Conservation (phyloP, 306 rosid species). For the Vicia faba region DNA sequence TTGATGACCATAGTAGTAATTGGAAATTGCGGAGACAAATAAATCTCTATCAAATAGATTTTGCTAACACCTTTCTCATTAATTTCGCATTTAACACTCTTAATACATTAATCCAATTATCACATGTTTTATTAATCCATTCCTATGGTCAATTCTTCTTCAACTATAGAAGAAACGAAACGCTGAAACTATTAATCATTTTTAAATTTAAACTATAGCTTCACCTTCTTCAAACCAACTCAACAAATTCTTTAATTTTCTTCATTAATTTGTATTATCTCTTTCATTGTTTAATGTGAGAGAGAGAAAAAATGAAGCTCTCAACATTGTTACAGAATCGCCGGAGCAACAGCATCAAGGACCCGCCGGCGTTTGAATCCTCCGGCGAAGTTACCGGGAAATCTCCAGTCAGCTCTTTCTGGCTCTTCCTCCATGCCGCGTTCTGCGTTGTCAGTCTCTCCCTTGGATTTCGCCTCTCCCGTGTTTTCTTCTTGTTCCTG, state of each 20-base stretch:
- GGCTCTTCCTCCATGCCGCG: constrained; percentile 64
- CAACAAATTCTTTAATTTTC: background rate
- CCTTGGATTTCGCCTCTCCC: constrained; percentile 82
- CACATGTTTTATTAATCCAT: background rate
- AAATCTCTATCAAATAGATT: background rate
- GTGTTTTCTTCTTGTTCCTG: constrained; percentile 67
- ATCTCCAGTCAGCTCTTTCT: constrained; percentile 61
- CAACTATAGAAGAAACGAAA: background rate
- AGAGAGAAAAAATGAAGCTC: constrained; percentile 60
- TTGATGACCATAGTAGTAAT: too few relatives aligned
- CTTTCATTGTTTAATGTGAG: background rate
- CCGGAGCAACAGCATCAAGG: constrained; percentile 67
- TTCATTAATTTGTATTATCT: constrained; percentile 23
- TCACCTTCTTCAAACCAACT: constrained; percentile 3
- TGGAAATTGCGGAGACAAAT: too few relatives aligned
- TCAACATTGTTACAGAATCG: constrained; percentile 74
- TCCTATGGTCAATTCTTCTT: background rate
- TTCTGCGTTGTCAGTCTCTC: constrained; percentile 74
- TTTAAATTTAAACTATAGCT: background rate
- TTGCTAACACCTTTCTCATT: background rate
- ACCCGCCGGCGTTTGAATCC: constrained; percentile 54
- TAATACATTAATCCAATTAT: background rate
- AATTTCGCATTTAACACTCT: background rate
- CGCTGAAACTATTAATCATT: background rate
- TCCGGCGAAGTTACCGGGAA: constrained; percentile 55